Percentiles rank a stretch among this genome's conserved stretches.
These are phyloP conservation scores for Saccharum officinarum DNA, from an alignment of 176 grass and related monocot species.

Conservation along the genomic window DNA sequence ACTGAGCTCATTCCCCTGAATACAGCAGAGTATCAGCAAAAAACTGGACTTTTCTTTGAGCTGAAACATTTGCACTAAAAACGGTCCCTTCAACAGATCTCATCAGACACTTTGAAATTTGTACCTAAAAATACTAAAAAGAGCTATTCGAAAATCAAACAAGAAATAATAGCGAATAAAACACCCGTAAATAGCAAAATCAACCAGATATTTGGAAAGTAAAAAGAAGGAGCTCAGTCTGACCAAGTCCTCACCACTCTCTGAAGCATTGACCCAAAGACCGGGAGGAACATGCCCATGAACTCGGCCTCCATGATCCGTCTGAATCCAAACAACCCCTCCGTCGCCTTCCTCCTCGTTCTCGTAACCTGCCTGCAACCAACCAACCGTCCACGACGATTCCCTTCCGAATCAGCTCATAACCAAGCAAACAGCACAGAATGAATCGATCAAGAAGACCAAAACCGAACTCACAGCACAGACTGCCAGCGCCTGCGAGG, in stretches of 20 bases:
- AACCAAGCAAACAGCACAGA: neutral
- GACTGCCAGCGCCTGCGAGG: constrained; percentile 49
- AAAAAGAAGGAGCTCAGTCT: neutral
- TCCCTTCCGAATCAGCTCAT: neutral
- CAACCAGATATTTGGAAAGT: neutral
- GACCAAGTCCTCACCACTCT: constrained; percentile 46
- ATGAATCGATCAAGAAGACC: neutral
- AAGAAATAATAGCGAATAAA: neutral
- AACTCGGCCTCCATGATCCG: constrained; percentile 26
- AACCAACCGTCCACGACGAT: neutral
- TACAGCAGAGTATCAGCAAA: neutral
- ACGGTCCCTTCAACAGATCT: neutral
- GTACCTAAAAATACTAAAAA: neutral
- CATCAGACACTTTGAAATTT: neutral
- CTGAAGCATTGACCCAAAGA: constrained; percentile 35
- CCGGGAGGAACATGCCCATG: constrained; percentile 31
- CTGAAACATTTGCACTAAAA: neutral
- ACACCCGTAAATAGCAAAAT: neutral
- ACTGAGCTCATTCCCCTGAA: neutral
- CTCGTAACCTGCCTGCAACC: constrained; percentile 36
- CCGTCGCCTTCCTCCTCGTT: constrained; percentile 13
- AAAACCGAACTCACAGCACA: constrained; percentile 34
- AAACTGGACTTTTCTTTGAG: neutral
- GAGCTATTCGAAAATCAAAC: neutral
- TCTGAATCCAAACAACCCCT: constrained; percentile 39